phyloP scores from a whole-genome alignment of 257 asterid species.

The Capsicum rhomboideum region DNA sequence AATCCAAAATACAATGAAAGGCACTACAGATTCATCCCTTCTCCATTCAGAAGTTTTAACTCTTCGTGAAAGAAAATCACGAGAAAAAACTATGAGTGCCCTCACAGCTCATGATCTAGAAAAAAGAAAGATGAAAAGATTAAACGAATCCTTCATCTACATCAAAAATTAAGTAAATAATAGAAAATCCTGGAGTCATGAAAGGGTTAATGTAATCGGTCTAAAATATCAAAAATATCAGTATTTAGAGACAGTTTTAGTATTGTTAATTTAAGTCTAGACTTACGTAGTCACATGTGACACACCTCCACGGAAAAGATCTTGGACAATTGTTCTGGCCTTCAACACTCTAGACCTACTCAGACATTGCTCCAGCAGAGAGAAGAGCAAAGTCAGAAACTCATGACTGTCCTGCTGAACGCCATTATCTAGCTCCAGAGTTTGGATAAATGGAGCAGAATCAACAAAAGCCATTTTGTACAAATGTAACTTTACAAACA shows the following conservation, averaged over 20 bases:
- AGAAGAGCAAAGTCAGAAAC: conserved; percentile 85
- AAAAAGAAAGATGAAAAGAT: not conserved
- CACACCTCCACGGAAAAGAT: conserved; percentile 95
- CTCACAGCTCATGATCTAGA: not conserved
- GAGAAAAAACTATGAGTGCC: not conserved
- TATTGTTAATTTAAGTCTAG: not conserved
- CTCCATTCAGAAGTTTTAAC: not conserved
- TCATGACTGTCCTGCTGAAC: conserved; percentile 99
- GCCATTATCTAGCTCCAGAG: conserved; percentile 87
- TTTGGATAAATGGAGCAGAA: conserved; percentile 90
- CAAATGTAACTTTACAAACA: conserved; percentile 82
- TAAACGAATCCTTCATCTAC: not conserved
- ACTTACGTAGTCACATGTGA: conserved; percentile 87
- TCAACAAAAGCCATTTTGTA: conserved; percentile 92
- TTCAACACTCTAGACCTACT: conserved; percentile 63
- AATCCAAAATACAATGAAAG: not conserved
- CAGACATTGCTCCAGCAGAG: conserved; percentile 83
- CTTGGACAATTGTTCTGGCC: conserved; percentile 75
- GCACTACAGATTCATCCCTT: not conserved
- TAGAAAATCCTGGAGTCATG: not conserved
- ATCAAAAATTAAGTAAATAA: conserved; percentile 12
- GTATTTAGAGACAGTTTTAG: not conserved
- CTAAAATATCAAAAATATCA: not conserved
- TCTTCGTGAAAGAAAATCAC: not conserved
- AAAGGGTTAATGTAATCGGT: not conserved